Base-by-base conservation (phyloP, 805 yeast genomes). In the Teunomyces aglyptinius region DNA sequence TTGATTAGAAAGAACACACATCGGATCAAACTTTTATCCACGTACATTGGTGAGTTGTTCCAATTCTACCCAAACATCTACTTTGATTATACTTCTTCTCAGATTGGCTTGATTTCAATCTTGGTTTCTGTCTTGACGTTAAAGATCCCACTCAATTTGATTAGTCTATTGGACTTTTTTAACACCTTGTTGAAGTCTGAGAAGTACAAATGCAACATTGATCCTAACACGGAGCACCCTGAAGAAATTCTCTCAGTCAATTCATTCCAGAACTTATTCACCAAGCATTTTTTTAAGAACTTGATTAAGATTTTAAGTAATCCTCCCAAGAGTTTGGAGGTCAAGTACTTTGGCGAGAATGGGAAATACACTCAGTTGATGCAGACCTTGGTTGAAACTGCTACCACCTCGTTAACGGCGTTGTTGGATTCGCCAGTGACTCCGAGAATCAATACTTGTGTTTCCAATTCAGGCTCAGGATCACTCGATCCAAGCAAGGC, bases 11-110 rank as follows among this genome's bases (percentile, higher is more conserved):
- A 48, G 42, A 45, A 49, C 5, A 32, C 41, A 33, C 49, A 49
- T 38, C 43, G 50, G 47, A 66, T 83, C 50, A 81, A 78, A 55
- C 64, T 73, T 41, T 79, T 85, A 48, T 74, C 88, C 12, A 66
- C 80, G 49, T 81, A 81, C 65, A 61, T 85, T 38, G 82, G 89
- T 56, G 90, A 85, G 59, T 67, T 85, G 55, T 74, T 83, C 45
- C 82, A 81, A 49, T 83, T 85, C 61, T 79, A 83, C 59, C 76
- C 80, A 43, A 76, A 76, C 48, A 65, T 84, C 48, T 77, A 82
- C 47, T 77, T 80, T 59, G 73, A 73, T 51, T 78, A 85, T 38
- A 69, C 77, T 47, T 79, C 85, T 38, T 73, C 86, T 10, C 69
- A 67, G 44, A 61, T 83, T 36, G 74, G 79, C 20, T 70, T 83